Evolutionary conservation across 257 asterid genomes (phyloP), one percentile per base, ranked within the genome.

Genomic region (Sherardia arvensis): DNA sequence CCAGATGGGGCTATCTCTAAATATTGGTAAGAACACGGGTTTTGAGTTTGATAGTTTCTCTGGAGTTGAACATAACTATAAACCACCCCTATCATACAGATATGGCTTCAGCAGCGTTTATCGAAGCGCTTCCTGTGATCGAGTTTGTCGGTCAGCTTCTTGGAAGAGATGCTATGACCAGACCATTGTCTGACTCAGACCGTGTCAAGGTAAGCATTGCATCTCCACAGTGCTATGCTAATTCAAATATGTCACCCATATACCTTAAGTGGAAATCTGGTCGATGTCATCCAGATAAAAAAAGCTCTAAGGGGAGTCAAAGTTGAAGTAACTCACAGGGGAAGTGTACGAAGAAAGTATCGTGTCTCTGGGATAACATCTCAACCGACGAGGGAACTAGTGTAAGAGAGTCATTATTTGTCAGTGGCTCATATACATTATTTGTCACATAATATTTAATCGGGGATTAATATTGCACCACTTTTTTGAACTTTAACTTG

Each of bases 41-140:
- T n/a, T 55, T 34, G 9, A 8, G 17, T 1, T 4, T n/a, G 60
- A 4, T 54, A 64, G 25, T 66, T 43, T 66, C 49, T 45, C 18
- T 34, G 20, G 57, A 38, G 9, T 29, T 30, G 43, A 51, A 48
- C 17, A 10, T 33, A 36, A 25, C 55, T 23, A 61, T 81, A 33
- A 33, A 7, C 9, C 9, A 33, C 56, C 38, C 38, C 7, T 17
- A 26, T 25, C 29, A 54, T 58, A n/a, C 75, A 91, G 99, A 93
- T 78, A 93, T 93, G 96, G 99, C 99, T 43, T 83, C 99, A 12
- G 97, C 97, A 75, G 96, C 99, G 75, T 90, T 90, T 72, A 93
- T 93, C 53, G 99, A 90, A 77, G 91, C 99, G 59, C 91, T 93
- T 64, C 99, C 99, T 0, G 99, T 93, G 20, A 90, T 90, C 25